Evolutionary conservation across 75 land plant genomes (phyloP), one percentile per base, ranked within the genome.

Genomic region (Pinus taeda): DNA sequence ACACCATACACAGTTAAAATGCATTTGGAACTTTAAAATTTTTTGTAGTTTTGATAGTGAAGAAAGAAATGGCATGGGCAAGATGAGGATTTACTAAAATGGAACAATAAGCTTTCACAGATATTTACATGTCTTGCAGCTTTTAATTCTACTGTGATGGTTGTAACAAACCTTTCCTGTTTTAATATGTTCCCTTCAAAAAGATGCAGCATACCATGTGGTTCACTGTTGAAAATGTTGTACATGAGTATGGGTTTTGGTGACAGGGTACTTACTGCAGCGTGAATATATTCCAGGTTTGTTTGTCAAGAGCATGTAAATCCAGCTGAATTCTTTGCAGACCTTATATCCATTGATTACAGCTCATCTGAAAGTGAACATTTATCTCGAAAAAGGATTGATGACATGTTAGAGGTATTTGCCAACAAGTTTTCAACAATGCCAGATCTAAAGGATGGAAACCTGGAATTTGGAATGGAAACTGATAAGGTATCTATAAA

Each of bases 321-420:
- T 81, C 98, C 99, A 57, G 99, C 99, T 63, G 99, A 97, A 57
- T 95, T 91, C 82, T 84, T 97, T 83, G 99, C 99, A 63, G 99
- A 97, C 85, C 87, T 97, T 17, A 97, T 97, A 75, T 97, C 99
- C 2, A 60, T 97, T 20, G 99, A 97, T 80, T 95, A 97, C 83
- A 88, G 85, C 78, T 95, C 98, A 57, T 74, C 96, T 77, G 93
- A 93, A 73, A 93, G 87, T 85, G 93, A 93, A 24, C 76, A 78
- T 45, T 74, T 74, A 57, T 93, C 99, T 36, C 81, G 78, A 64
- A 86, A 86, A 63, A 85, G 93, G 61, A 87, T 95, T 30, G 87
- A 90, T 73, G 76, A 75, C 57, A 82, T 97, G 26, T 83, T 93
- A 73, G 91, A 91, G 78, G 83, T 88, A 55, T 95, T 93, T 76